Conservation (phyloP, 371 early-diverging fungal genomes). For the Apophysomyces sp. region DNA sequence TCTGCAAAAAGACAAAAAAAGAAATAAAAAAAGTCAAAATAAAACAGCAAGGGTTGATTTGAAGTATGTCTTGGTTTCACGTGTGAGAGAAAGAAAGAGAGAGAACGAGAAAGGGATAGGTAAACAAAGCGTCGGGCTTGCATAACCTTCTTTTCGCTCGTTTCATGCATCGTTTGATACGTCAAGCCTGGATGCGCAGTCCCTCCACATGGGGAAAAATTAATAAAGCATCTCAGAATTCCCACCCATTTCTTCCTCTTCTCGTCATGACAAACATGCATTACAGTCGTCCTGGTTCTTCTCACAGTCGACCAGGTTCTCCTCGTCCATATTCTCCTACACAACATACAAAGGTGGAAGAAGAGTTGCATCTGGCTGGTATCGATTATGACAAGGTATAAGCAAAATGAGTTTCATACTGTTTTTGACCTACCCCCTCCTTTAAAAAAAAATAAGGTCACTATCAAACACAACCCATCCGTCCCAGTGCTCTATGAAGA, state of each 20-base stretch:
- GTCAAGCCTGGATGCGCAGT: background rate
- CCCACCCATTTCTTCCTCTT: background rate
- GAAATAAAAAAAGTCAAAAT: background rate
- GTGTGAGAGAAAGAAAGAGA: background rate
- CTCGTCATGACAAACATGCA: background rate
- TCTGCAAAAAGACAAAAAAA: background rate
- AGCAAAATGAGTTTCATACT: background rate
- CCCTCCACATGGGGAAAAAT: background rate
- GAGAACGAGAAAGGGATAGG: background rate
- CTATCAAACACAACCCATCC: slow-evolving; percentile 68
- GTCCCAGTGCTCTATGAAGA: slow-evolving; percentile 92
- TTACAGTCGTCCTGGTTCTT: slow-evolving; percentile 14
- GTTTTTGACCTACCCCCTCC: background rate
- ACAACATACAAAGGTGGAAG: slow-evolving; percentile 50
- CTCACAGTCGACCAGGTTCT: slow-evolving; percentile 29
- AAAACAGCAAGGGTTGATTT: background rate
- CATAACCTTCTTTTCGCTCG: background rate
- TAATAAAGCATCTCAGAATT: background rate
- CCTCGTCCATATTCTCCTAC: slow-evolving; percentile 36
- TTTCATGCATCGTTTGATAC: background rate
- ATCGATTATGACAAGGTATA: slow-evolving; percentile 51
- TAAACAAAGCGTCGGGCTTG: background rate
- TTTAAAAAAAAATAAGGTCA: slow-evolving; percentile 37
- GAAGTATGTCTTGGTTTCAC: background rate
- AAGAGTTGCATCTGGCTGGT: slow-evolving; percentile 50